These are phyloP conservation scores for Lophium mytilinum DNA, from an alignment of 495 filamentous ascomycete species.

Conservation along the genomic window DNA sequence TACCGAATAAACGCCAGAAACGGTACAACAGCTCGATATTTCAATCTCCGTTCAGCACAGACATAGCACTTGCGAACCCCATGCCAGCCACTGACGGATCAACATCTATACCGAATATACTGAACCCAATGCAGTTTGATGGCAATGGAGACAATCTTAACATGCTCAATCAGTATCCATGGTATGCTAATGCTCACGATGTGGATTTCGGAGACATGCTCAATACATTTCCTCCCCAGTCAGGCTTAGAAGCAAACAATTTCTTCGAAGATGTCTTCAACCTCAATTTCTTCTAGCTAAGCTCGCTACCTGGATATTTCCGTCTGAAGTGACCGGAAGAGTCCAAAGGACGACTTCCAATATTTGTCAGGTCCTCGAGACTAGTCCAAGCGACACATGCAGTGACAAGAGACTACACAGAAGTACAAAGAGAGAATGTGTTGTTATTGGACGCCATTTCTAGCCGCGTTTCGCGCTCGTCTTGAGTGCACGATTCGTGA, in stretches of 20 bases:
- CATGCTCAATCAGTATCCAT: neutral
- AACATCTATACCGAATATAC: neutral
- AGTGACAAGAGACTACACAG: too few species aligned
- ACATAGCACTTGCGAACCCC: neutral
- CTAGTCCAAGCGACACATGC: too few species aligned
- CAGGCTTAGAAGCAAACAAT: neutral
- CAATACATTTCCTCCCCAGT: neutral
- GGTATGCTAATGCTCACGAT: neutral
- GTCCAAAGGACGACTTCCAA: too few species aligned
- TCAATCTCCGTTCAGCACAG: neutral
- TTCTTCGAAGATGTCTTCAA: neutral
- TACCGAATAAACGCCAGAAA: neutral
- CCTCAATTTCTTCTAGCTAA: neutral
- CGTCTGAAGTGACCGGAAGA: too few species aligned
- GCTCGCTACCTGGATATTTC: too few species aligned
- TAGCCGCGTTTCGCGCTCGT: too few species aligned
- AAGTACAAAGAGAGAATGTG: too few species aligned
- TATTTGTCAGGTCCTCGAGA: too few species aligned
- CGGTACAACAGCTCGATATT: neutral
- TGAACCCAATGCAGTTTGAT: neutral
- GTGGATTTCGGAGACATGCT: slow-evolving; percentile 4
- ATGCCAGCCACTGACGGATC: neutral
- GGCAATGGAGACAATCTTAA: neutral
- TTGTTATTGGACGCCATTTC: too few species aligned
- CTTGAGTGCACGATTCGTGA: too few species aligned